phyloP scores from a whole-genome alignment of 441 rosid species.

The Daphne laureola region DNA sequence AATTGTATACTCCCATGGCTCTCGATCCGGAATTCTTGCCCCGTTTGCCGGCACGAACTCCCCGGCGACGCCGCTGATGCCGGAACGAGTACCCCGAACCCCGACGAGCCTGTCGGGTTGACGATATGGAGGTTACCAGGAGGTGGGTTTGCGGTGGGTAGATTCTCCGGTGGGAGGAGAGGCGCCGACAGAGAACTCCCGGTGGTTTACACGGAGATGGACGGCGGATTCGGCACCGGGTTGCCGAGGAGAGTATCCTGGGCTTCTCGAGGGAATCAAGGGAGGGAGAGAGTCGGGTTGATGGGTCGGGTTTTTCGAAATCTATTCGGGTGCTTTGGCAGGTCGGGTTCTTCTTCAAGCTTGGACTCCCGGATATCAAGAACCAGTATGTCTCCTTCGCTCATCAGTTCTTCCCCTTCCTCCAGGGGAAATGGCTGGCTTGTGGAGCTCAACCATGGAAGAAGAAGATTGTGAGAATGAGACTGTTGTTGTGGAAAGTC shows the following conservation, averaged over 20 bases:
- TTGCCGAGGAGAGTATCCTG: conserved; percentile 60
- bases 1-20: conserved; percentile 92
- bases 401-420: conserved; percentile 20
- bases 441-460: conserved; percentile 13
- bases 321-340: conserved; percentile 60
- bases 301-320: conserved; percentile 42
- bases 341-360: conserved; percentile 25
- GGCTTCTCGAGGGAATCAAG: conserved; percentile 40
- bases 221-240: conserved; percentile 67
- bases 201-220: conserved; percentile 82
- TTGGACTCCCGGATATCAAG: conserved; percentile 25
- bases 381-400: conserved; percentile 22
- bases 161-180: conserved; percentile 64
- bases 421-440: conserved; percentile 17
- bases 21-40: conserved; percentile 71
- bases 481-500: too few relatives aligned
- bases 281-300: conserved; percentile 43
- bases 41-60: conserved; percentile 82
- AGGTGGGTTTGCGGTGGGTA: conserved; percentile 91
- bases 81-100: conserved; percentile 8
- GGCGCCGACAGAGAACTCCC: conserved; percentile 63
- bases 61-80: conserved; percentile 33
- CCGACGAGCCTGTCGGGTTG: conserved; percentile 50
- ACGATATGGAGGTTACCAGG: conserved; percentile 92
- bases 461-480: conserved; percentile 21